Evolutionary conservation across 1,284 basidiomycete genomes (phyloP), one percentile per base, ranked within the genome.

Genomic region (Golubevia sp.): DNA sequence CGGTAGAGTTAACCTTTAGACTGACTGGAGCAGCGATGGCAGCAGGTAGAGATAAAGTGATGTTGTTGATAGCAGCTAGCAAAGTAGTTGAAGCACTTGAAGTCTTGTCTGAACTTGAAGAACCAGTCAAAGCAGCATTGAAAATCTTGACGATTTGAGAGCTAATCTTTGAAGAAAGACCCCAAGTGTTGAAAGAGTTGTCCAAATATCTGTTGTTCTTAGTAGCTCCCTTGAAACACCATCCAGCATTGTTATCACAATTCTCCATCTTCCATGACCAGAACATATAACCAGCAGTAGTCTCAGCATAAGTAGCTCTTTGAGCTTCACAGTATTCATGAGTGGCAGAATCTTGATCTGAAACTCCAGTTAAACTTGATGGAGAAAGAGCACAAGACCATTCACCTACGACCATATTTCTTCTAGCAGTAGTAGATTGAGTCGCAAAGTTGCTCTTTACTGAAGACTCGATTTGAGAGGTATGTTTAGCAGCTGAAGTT

Each of bases 251-350:
- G 23, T 84, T 76, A 6, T 86, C 84, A 68, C 90, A 91, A 23
- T 84, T 85, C 73, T 91, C 90, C 66, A 88, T 90, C 61, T 86
- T 85, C 88, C 76, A 83, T 89, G 89, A 87, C 91, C 91, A 92
- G 82, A 92, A 92, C 24, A 85, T 85, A 88, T 89, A 91, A 0
- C 91, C 91, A 0, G 89, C 87, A 2, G 89, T 87, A 15, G 84
- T 84, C 57, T 88, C 88, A 2, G 86, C 73, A 77, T 91, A 93
- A 1, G 88, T 86, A 25, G 88, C 86, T 84, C 88, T 85, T 70
- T 92, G 91, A 1, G 86, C 87, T 6, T 85, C 84, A 76, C 91
- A 91, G 75, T 91, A 92, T 2, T 86, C 82, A 56, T 83, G 85
- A 52, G 86, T 85, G 24, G 88, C 87, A 2, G 77, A 77, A n/a